phyloP scores from a whole-genome alignment of 257 asterid genomes.

The Solanum bulbocastanum region DNA sequence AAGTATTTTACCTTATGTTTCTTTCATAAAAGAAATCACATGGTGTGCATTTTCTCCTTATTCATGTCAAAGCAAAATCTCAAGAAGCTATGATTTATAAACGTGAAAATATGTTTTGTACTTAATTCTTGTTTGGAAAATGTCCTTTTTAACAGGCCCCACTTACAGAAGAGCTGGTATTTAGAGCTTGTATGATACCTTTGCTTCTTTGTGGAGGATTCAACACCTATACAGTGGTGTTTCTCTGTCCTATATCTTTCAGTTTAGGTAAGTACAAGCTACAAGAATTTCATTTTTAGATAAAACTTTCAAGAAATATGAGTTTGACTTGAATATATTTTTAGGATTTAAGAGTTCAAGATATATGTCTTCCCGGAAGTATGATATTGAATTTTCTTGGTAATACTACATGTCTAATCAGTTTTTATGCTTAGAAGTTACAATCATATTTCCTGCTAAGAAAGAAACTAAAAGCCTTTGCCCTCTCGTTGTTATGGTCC shows the following conservation, averaged over 20 bases:
- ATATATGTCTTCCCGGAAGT: neutral
- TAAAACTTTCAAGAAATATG: neutral
- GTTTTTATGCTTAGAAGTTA: neutral
- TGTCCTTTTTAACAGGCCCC: slow-evolving; percentile 62
- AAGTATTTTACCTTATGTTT: neutral
- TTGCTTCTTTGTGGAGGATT: slow-evolving; percentile 89
- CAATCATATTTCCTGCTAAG: neutral
- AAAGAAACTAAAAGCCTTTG: neutral
- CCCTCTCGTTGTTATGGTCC: neutral
- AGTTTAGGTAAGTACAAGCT: slow-evolving; percentile 60
- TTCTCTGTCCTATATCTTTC: slow-evolving; percentile 79
- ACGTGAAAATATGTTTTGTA: neutral
- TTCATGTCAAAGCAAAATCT: neutral
- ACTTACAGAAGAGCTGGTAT: slow-evolving; percentile 86
- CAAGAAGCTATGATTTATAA: neutral
- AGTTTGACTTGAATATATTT: neutral
- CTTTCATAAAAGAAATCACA: neutral
- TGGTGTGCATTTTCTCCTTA: neutral
- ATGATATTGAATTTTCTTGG: neutral
- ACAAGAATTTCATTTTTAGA: neutral
- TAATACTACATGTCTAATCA: neutral
- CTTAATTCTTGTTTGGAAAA: neutral
- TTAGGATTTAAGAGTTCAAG: neutral
- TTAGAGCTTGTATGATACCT: slow-evolving; percentile 96
- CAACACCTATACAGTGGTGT: slow-evolving; percentile 46